Percentiles rank a stretch among this genome's conserved stretches.
Evolutionary conservation across 2,329 filamentous ascomycete species (phyloP).

Genomic region (Trichoderma harzianum): DNA sequence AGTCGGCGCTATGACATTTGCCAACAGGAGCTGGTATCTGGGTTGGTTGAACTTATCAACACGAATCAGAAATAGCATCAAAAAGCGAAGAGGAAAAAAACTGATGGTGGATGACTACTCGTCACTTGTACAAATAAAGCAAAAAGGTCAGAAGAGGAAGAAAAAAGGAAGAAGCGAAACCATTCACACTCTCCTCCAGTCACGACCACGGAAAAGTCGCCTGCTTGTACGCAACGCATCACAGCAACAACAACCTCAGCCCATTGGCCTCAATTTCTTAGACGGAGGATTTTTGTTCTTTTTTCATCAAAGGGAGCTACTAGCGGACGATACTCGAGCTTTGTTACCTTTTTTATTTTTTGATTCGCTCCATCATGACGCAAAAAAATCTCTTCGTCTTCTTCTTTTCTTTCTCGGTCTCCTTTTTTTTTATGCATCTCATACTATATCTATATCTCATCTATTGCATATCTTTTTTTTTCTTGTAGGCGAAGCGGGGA

Average conservation of each 20-base stretch:
- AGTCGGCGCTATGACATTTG: not conserved
- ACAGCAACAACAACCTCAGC: not conserved
- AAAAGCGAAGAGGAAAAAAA: not conserved
- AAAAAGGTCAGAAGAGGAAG: not conserved
- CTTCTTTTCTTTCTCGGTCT: not conserved
- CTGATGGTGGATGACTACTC: not conserved
- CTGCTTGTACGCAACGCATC: not conserved
- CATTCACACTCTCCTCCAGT: not conserved
- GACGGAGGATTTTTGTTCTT: slow-evolving; percentile 1
- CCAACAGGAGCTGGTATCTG: slow-evolving; percentile 17
- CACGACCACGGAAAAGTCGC: not conserved
- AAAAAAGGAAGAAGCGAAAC: not conserved
- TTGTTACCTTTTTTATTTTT: not conserved
- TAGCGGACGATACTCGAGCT: not conserved
- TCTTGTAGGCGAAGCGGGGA: not conserved
- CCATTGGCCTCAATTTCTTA: not conserved
- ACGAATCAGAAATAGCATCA: not conserved
- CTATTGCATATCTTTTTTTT: not conserved
- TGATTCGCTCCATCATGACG: not conserved
- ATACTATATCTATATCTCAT: not conserved
- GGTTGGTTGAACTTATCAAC: slow-evolving; percentile 3
- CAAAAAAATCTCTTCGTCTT: not conserved
- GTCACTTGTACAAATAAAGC: not conserved
- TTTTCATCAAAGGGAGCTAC: slow-evolving; percentile 3
- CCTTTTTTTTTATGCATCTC: not conserved